A percentile compares a stretch with the other conserved stretches of the same genome.
Evolutionary conservation across 179 eudicot genomes (phyloP).

Genomic region (Spinacia oleracea): DNA sequence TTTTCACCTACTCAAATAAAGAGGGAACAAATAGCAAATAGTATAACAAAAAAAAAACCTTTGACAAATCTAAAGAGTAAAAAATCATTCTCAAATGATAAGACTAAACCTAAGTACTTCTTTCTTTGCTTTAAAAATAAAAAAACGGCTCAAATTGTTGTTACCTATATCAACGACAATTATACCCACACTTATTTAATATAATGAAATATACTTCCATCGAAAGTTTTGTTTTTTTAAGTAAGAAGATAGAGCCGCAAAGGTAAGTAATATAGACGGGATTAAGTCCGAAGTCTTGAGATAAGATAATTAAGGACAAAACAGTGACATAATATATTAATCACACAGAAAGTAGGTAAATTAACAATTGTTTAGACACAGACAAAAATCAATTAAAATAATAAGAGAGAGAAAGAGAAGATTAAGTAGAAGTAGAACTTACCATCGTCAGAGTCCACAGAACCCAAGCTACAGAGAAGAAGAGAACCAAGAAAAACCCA

Average conservation of each 20-base stretch:
- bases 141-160: slow-evolving; percentile 31
- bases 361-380: slow-evolving; percentile 18
- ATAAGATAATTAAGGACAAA: slow-evolving; percentile 32
- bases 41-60: slow-evolving; percentile 1
- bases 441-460: slow-evolving; percentile 77
- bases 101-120: slow-evolving; percentile 32
- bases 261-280: too few relatives aligned
- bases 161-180: slow-evolving; percentile 26
- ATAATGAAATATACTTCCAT: not conserved
- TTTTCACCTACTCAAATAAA: slow-evolving; percentile 20
- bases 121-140: not conserved
- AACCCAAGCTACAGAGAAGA: slow-evolving; percentile 35
- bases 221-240: not conserved
- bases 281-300: too few relatives aligned
- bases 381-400: slow-evolving; percentile 5
- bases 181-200: not conserved
- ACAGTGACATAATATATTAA: slow-evolving; percentile 29
- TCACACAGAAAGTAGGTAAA: slow-evolving; percentile 22
- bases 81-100: slow-evolving; percentile 32
- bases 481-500: slow-evolving; percentile 28
- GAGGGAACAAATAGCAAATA: not conserved
- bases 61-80: not conserved
- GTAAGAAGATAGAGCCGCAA: slow-evolving; percentile 14
- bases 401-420: not conserved
- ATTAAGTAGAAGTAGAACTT: slow-evolving; percentile 23